phyloP scores from a whole-genome alignment of 306 rosid species.

The Erythrophleum fordii region DNA sequence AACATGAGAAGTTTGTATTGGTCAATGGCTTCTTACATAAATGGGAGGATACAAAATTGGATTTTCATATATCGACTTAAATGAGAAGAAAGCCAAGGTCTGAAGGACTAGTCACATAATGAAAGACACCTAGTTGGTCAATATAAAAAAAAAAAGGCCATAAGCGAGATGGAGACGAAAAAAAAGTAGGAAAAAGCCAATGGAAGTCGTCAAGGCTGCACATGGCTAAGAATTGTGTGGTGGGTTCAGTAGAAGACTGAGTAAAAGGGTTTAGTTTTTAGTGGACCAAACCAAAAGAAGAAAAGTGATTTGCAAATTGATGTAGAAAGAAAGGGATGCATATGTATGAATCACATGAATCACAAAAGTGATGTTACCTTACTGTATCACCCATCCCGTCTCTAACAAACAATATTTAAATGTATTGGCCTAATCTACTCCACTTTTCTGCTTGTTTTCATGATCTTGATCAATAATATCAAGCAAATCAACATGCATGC shows the following conservation, averaged over 20 bases:
- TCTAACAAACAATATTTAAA: too few relatives aligned
- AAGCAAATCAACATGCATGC: too few relatives aligned
- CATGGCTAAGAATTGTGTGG: slow-evolving; percentile 16
- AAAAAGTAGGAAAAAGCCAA: background rate
- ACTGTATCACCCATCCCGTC: background rate
- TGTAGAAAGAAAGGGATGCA: background rate
- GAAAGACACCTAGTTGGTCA: background rate
- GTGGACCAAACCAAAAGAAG: background rate
- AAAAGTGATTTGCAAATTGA: background rate
- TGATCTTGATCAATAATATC: too few relatives aligned
- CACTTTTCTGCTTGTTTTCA: too few relatives aligned
- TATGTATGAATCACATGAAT: background rate
- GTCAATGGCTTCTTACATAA: background rate
- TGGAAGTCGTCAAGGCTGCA: slow-evolving; percentile 9
- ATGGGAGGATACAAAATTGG: background rate
- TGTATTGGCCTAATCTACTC: too few relatives aligned
- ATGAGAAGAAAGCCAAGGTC: background rate
- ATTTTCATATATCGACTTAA: background rate
- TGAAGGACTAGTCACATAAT: background rate
- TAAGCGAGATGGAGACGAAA: background rate
- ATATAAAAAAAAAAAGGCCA: background rate
- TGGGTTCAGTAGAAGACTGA: background rate
- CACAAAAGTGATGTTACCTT: background rate
- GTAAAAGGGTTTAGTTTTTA: slow-evolving; percentile 20
- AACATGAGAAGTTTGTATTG: background rate